Conservation (phyloP, 495 filamentous ascomycete species). For the Wilcoxina mikolae region DNA sequence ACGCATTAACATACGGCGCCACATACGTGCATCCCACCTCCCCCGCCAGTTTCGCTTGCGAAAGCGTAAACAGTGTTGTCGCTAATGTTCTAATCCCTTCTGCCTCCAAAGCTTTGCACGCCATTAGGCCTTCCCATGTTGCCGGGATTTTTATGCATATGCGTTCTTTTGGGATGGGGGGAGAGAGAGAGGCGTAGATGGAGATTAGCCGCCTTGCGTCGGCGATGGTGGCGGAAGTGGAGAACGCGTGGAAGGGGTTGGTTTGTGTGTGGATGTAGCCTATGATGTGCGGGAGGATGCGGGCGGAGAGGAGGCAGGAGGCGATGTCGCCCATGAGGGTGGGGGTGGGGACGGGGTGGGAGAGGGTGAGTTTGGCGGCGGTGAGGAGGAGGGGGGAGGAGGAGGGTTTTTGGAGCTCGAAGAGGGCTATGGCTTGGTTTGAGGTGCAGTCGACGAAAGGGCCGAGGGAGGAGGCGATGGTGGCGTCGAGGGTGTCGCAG, state of each 20-base stretch:
- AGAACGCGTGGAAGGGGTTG: constrained; percentile 44
- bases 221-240: constrained; percentile 37
- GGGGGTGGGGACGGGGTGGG: constrained; percentile 32
- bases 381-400: constrained; percentile 35
- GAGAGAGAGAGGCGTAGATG: constrained; percentile 37
- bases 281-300: constrained; percentile 38
- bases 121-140: constrained; percentile 51
- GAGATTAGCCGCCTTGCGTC: constrained; percentile 41
- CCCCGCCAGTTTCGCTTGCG: constrained; percentile 43
- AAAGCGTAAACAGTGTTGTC: constrained; percentile 46
- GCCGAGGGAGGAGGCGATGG: constrained; percentile 42
- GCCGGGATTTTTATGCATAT: constrained; percentile 49
- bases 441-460: constrained; percentile 54
- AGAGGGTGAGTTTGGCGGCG: constrained; percentile 29
- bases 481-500: constrained; percentile 44
- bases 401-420: constrained; percentile 41
- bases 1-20: constrained; percentile 49
- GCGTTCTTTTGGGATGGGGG: constrained; percentile 35
- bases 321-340: constrained; percentile 46
- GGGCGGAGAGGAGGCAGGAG: constrained; percentile 40
- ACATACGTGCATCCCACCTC: constrained; percentile 45
- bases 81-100: constrained; percentile 42
- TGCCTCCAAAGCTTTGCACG: constrained; percentile 42
- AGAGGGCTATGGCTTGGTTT: constrained; percentile 49
- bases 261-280: constrained; percentile 47